phyloP scores from a whole-genome alignment of 306 rosid species.

The Begonia peltatifolia region DNA sequence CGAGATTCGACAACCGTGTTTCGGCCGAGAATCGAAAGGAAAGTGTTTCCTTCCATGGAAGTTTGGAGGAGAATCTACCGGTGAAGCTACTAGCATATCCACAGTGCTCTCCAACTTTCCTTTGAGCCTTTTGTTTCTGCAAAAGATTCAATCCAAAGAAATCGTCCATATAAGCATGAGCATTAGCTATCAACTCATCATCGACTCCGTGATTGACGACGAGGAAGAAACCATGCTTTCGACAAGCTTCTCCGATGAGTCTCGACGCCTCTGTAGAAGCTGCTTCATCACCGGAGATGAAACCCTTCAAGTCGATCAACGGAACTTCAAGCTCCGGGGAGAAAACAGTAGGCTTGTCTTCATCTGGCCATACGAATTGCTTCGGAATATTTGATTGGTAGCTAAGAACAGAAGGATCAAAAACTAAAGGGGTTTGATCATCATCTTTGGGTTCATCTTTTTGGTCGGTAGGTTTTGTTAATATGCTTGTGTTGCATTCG shows the following conservation, averaged over 20 bases:
- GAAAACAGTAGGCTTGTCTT: neutral
- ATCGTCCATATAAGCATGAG: neutral
- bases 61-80: neutral
- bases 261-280: neutral
- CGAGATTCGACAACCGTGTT: neutral
- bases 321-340: slow-evolving; percentile 5
- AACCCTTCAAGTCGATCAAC: neutral
- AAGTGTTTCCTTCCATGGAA: slow-evolving; percentile 8
- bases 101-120: slow-evolving; percentile 4
- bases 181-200: neutral
- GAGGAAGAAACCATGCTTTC: slow-evolving; percentile 5
- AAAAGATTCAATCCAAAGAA: slow-evolving; percentile 3
- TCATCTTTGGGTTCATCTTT: neutral
- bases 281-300: neutral
- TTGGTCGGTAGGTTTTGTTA: neutral
- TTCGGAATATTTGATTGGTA: slow-evolving; percentile 1
- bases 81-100: slow-evolving; percentile 7
- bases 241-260: neutral
- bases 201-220: slow-evolving; percentile 2
- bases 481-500: neutral
- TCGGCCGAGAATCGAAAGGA: slow-evolving; percentile 2
- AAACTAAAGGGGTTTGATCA: neutral
- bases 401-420: neutral
- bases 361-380: slow-evolving; percentile 2
- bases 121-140: slow-evolving; percentile 5